Base-by-base conservation (phyloP, 768 basidiomycete species). In the Hygrophorus pudorinus region DNA sequence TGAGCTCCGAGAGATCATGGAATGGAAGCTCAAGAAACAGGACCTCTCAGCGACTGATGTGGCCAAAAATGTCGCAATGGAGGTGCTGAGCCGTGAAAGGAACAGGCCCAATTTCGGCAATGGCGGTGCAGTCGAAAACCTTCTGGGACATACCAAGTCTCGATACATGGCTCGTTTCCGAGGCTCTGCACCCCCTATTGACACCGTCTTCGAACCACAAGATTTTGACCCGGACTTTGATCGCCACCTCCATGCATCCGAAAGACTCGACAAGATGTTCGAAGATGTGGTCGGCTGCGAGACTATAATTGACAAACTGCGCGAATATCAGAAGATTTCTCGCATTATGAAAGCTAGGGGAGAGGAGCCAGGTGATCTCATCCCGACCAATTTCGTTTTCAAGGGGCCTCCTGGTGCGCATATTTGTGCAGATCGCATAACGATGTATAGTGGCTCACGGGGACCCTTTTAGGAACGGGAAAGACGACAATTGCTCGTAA, bases 301-400 rank as follows among this genome's bases (percentile, higher is more conserved):
- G 1, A 64, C 73, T 20, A 65, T 80, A 16, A 60, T 80, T 1
- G 52, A 57, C 38, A 73, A 69, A 48, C 60, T 84, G 1, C 53
- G 56, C n/a, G 56, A 60, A 11, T 81, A 72, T 45, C 82, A 83
- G 52, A 59, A 65, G 39, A 67, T 77, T 24, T 72, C 75, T 1
- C 53, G 48, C 3, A 58, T 51, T 13, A 65, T 70, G 58, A 73
- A 72, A 51, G 52, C 50, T 0, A 55, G 62, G 24, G 65, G 66
- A 2, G 54, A 65, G 29, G 70, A 79, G 47, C 58, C 66, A 14
- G 65, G 71, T 3, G 64, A 70, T n/a, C 62, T 67, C 12, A 71
- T 83, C 32, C 80, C 81, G 0, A 81, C 73, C 14, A 81, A 70
- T 43, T 85, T 82, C 65, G 60, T 84, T 2, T 83, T 85, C 67